Percentiles rank a stretch among this genome's conserved stretches.
phyloP scores from a whole-genome alignment of 257 asterid genomes.

The Cordia subcordata region DNA sequence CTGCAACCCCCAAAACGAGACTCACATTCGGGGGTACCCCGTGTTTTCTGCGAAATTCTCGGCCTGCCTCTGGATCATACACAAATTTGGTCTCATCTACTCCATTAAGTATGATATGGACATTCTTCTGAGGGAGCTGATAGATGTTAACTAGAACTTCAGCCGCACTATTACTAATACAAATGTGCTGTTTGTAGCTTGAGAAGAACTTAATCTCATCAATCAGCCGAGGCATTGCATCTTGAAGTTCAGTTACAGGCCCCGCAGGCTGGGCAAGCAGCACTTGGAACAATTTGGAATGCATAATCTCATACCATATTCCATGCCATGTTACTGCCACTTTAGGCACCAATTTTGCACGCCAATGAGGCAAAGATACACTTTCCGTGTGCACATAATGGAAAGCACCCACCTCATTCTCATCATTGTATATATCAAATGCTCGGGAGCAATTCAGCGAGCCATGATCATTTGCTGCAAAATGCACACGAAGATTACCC shows the following conservation, averaged over 20 bases:
- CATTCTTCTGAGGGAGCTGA: conserved; percentile 22
- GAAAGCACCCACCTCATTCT: conserved; percentile 2
- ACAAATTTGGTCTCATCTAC: conserved; percentile 16
- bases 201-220: conserved; percentile 20
- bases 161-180: conserved; percentile 23
- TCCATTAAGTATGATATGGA: conserved; percentile 25
- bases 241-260: conserved; percentile 19
- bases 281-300: conserved; percentile 21
- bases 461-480: conserved; percentile 19
- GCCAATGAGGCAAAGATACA: conserved; percentile 21
- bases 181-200: conserved; percentile 17
- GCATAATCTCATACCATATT: conserved; percentile 30
- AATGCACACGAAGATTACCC: conserved; percentile 18
- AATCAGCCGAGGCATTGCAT: conserved; percentile 21
- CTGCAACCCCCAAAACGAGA: conserved; percentile 23
- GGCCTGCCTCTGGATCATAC: conserved; percentile 1
- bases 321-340: conserved; percentile 32
- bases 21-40: conserved; percentile 17
- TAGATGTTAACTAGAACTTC: conserved; percentile 23
- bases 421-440: conserved; percentile 13
- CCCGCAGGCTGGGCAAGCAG: conserved; percentile 5
- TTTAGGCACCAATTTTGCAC: conserved; percentile 18
- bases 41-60: conserved; percentile 7
- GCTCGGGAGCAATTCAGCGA: conserved; percentile 15
- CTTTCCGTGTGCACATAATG: conserved; percentile 22